phyloP scores from a whole-genome alignment of 1,139 yeast genomes.

The Magnusiomyces magnusii region DNA sequence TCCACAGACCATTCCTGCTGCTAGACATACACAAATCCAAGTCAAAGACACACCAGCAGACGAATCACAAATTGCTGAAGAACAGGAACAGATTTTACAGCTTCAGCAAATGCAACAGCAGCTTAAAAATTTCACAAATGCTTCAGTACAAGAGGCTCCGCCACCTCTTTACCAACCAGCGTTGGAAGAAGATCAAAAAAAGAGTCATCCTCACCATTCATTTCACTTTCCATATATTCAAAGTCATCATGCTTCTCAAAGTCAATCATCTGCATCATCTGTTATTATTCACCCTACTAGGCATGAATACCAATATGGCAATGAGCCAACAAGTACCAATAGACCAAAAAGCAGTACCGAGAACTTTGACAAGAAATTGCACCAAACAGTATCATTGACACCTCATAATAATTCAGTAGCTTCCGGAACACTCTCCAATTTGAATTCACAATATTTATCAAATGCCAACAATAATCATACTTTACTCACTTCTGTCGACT shows the following conservation, averaged over 20 bases:
- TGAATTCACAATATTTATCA: background rate
- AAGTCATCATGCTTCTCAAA: background rate
- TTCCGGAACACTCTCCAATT: too few species aligned
- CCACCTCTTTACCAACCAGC: background rate
- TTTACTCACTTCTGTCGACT: background rate
- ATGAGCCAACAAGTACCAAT: background rate
- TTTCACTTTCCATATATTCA: background rate
- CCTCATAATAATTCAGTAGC: too few species aligned
- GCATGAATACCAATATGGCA: background rate
- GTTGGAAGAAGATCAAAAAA: background rate
- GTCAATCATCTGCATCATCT: background rate
- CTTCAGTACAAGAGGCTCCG: background rate
- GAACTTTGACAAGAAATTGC: too few species aligned
- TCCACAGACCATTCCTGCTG: background rate
- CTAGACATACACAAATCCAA: background rate
- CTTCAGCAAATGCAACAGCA: slow-evolving; percentile 3
- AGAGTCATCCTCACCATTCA: background rate
- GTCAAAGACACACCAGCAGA: background rate
- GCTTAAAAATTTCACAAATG: background rate
- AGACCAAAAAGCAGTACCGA: background rate
- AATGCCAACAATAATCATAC: background rate
- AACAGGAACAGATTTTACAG: background rate
- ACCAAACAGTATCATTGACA: too few species aligned
- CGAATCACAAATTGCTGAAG: background rate
- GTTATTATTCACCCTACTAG: background rate